Conservation (phyloP, 352 stramenopile genomes). For the Chrysophaeum taylorii region DNA sequence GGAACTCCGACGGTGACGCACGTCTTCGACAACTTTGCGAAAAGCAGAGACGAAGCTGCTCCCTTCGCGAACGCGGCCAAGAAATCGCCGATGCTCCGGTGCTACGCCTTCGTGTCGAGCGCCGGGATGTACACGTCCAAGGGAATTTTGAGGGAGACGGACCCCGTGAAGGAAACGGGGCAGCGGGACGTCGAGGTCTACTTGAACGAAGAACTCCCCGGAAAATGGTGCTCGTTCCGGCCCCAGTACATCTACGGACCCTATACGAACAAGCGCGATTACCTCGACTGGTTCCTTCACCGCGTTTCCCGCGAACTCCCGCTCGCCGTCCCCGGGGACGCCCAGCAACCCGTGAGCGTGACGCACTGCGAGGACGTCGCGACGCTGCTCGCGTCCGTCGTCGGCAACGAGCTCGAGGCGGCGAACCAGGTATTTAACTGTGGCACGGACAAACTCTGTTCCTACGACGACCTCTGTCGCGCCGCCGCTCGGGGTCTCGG, state of each 20-base stretch:
- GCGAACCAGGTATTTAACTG: conserved; percentile 53
- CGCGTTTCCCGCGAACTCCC: conserved; percentile 43
- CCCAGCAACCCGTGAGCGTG: conserved; percentile 55
- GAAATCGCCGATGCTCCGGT: not conserved
- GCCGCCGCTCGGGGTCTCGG: not conserved
- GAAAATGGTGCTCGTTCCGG: conserved; percentile 41
- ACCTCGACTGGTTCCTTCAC: conserved; percentile 68
- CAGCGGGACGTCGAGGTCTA: conserved; percentile 31
- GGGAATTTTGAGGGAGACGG: conserved; percentile 23
- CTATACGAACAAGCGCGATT: conserved; percentile 63
- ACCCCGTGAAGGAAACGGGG: conserved; percentile 29
- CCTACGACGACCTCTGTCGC: conserved; percentile 45
- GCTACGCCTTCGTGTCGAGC: conserved; percentile 30
- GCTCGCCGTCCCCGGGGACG: conserved; percentile 51
- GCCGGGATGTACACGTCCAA: conserved; percentile 32
- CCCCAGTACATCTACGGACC: conserved; percentile 67
- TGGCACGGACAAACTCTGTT: conserved; percentile 45
- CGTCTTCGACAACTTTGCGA: conserved; percentile 36
- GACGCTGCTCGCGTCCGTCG: conserved; percentile 47
- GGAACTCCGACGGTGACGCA: conserved; percentile 26
- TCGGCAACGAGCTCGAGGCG: conserved; percentile 43
- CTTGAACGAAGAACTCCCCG: conserved; percentile 22
- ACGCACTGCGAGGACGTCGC: conserved; percentile 62
- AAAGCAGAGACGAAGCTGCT: conserved; percentile 23
- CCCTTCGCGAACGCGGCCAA: not conserved